These are phyloP conservation scores for Neurospora tetraspora DNA, from an alignment of 495 filamentous ascomycete genomes.

Conservation along the genomic window DNA sequence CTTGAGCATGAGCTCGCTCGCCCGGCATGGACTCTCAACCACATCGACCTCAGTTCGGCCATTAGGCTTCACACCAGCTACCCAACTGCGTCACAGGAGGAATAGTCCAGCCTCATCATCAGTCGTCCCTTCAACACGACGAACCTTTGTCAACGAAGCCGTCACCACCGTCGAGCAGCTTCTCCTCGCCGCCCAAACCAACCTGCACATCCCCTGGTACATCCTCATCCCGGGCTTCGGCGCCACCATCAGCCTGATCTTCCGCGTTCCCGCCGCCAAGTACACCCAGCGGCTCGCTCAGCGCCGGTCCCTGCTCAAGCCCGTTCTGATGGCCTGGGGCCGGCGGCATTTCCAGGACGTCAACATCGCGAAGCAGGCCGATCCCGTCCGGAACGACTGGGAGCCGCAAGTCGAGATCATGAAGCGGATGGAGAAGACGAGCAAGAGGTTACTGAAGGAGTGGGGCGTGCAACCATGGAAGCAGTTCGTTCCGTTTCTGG, in stretches of 20 bases:
- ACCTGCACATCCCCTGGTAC: slow-evolving; percentile 58
- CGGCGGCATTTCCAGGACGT: slow-evolving; percentile 21
- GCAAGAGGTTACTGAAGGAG: slow-evolving; percentile 29
- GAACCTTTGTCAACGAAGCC: slow-evolving; percentile 30
- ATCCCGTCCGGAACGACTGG: not conserved
- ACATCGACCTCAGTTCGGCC: not conserved
- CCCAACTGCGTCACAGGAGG: not conserved
- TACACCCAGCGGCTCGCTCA: slow-evolving; percentile 37
- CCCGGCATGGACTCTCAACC: not conserved
- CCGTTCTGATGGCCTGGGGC: slow-evolving; percentile 43
- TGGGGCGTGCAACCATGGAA: slow-evolving; percentile 46
- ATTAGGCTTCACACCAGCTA: not conserved
- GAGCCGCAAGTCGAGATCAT: not conserved
- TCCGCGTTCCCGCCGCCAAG: slow-evolving; percentile 50
- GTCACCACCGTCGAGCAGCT: slow-evolving; percentile 43
- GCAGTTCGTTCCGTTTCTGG: slow-evolving; percentile 24
- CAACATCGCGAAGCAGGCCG: slow-evolving; percentile 5
- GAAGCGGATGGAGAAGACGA: slow-evolving; percentile 15
- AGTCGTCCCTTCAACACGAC: not conserved
- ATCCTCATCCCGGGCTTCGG: slow-evolving; percentile 61
- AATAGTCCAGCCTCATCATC: not conserved
- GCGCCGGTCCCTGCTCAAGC: slow-evolving; percentile 35
- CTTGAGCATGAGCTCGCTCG: not conserved
- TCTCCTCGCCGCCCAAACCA: slow-evolving; percentile 50
- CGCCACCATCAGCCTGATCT: slow-evolving; percentile 45